These are phyloP conservation scores for Leucosporidium yakuticum DNA, from an alignment of 768 basidiomycete species.

Conservation along the genomic window DNA sequence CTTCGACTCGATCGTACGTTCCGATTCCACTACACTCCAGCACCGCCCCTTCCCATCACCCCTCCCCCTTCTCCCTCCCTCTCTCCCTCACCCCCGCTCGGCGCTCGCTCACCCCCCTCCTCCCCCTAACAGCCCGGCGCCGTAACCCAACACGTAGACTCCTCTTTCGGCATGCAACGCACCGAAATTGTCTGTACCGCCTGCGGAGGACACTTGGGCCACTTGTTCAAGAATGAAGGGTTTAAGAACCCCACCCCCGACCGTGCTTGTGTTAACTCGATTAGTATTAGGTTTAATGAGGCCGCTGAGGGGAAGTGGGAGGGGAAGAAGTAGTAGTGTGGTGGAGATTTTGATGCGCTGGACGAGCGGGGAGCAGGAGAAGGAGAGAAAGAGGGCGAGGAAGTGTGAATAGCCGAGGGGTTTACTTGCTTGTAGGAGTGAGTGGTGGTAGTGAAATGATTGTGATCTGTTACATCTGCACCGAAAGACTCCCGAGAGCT, in stretches of 20 bases:
- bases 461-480: too few species aligned
- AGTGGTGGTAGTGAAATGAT: too few species aligned
- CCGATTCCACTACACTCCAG: too few species aligned
- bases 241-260: conserved; percentile 22
- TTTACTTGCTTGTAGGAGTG: too few species aligned
- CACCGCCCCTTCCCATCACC: too few species aligned
- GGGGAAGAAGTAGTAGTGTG: background rate
- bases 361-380: background rate
- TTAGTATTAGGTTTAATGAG: conserved; percentile 26
- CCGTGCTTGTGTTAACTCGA: conserved; percentile 36
- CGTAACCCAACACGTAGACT: conserved; percentile 26
- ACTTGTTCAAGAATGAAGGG: conserved; percentile 23
- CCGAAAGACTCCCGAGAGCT: too few species aligned
- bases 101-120: too few species aligned
- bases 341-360: background rate
- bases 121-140: conserved; percentile 20
- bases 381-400: background rate
- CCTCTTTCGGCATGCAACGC: conserved; percentile 35
- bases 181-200: conserved; percentile 35
- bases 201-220: conserved; percentile 37
- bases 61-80: too few species aligned
- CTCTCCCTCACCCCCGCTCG: too few species aligned
- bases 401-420: too few species aligned
- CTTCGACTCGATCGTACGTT: conserved; percentile 33
- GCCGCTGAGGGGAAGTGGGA: background rate